Base-by-base conservation (phyloP, 306 rosid species). In the Lithocarpus polystachyus region DNA sequence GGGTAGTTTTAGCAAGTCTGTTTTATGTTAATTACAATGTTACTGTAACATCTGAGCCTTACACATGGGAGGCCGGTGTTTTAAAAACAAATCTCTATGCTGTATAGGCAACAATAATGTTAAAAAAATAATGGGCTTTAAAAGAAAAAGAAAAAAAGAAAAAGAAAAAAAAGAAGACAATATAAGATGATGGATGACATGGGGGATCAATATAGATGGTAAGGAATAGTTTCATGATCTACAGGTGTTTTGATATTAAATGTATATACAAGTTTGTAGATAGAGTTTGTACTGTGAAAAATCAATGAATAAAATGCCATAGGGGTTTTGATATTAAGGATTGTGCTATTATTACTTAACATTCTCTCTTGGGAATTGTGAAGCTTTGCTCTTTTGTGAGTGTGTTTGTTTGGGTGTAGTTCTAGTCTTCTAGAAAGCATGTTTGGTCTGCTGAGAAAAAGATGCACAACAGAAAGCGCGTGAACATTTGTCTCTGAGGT, bases 1-100 rank as follows among this genome's bases (percentile, higher is more conserved):
- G 78, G 77, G 61, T 7, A 31, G 51, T 56, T 54, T 79, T 26
- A 65, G 51, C 75, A 76, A 78, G 24, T 26, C 22, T 37, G 24
- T 6, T 33, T 48, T 74, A 74, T 26, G 56, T 19, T 65, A 31
- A 62, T 80, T 24, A 60, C 71, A 9, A 48, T 80, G 82, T 69
- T 81, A 71, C 45, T 40, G 45, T 40, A 70, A 74, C 82, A 74
- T 79, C 87, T 20, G 91, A 78, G 91, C 89, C 87, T 65, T 85
- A 81, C 45, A 75, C 82, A 55, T 60, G 72, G 91, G 86, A 83
- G 91, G 87, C 91, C 89, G 86, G 84, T 83, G 86, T 75, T 81
- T 82, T 65, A 48, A 48, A 83, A 75, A 45, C 68, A 71, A 45
- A 68, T 37, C 74, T 85, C 43, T 82, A 45, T 83, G 86, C 75